These are phyloP conservation scores for Phaffia tasmanica DNA, from an alignment of 768 basidiomycete genomes.

Conservation along the genomic window DNA sequence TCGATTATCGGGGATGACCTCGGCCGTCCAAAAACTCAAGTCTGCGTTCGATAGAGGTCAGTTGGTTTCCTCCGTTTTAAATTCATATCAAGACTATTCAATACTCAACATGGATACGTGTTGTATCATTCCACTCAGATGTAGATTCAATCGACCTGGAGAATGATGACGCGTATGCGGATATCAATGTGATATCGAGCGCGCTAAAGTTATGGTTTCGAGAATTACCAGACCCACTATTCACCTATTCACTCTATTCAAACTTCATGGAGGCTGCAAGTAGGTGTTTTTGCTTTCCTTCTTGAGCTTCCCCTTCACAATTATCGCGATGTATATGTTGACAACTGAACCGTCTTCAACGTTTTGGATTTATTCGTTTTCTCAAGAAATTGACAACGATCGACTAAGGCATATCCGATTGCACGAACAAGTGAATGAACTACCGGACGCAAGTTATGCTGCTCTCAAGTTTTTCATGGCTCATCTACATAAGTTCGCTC, in stretches of 20 bases:
- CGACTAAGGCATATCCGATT: constrained; percentile 86
- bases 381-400: constrained; percentile 77
- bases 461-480: constrained; percentile 91
- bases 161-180: constrained; percentile 76
- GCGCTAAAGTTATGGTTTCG: constrained; percentile 91
- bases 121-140: constrained; percentile 43
- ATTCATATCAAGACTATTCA: background rate
- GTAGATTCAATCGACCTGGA: constrained; percentile 77
- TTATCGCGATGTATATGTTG: background rate
- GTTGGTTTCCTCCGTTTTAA: constrained; percentile 25
- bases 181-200: constrained; percentile 93
- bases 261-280: constrained; percentile 93
- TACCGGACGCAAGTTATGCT: constrained; percentile 97
- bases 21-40: constrained; percentile 71
- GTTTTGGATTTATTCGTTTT: background rate
- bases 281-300: constrained; percentile 41
- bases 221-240: constrained; percentile 84
- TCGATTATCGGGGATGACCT: constrained; percentile 80
- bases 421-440: constrained; percentile 93
- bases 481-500: constrained; percentile 70
- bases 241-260: constrained; percentile 72
- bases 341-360: background rate
- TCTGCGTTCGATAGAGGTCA: constrained; percentile 73
- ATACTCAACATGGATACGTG: background rate
- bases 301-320: background rate